Evolutionary conservation across 225 moss, liverwort and hornwort species (phyloP), one percentile per base, ranked within the genome.

Genomic region (Ulota crispa): DNA sequence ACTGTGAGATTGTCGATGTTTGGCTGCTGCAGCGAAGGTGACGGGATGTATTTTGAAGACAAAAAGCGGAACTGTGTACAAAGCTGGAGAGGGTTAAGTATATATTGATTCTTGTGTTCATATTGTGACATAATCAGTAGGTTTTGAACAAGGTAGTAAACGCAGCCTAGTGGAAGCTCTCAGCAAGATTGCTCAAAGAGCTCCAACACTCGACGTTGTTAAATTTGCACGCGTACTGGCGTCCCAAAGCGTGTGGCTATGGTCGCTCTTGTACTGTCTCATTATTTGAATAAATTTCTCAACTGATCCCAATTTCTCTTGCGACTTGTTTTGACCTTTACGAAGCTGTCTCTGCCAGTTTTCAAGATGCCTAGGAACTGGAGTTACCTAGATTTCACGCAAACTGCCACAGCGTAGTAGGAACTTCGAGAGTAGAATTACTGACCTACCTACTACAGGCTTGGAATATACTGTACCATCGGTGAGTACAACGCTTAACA

Each of bases 41-140:
- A 64, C 66, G 43, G 80, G 30, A 78, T 87, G 78, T 83, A 83
- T 47, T 83, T 85, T 80, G 87, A 85, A 74, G 64, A 77, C 73
- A 24, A 6, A 50, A 69, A 78, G 81, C 73, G 82, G 85, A 88
- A 77, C 81, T 78, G 57, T 88, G 87, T 86, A 85, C 79, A 88
- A 86, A 87, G 85, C 81, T 88, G 81, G 81, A 87, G 87, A 90
- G 81, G 37, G 72, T 18, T 18, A 16, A 80, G 43, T 57, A 47
- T 81, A 72, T 88, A 76, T 76, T 84, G 81, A 89, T 93, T 91
- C 81, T 91, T 92, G 86, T 93, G 91, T 93, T 91, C 89, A 93
- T 92, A 89, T 91, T 95, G 92, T 89, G 84, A 89, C 86, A 91
- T 86, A 89, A 86, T 86, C 60, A 68, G 80, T 86, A 89, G 87